A percentile compares a stretch with the other conserved stretches of the same genome.
Evolutionary conservation across 176 grass and related monocot species (phyloP).

Genomic region (Oryza longistaminata): DNA sequence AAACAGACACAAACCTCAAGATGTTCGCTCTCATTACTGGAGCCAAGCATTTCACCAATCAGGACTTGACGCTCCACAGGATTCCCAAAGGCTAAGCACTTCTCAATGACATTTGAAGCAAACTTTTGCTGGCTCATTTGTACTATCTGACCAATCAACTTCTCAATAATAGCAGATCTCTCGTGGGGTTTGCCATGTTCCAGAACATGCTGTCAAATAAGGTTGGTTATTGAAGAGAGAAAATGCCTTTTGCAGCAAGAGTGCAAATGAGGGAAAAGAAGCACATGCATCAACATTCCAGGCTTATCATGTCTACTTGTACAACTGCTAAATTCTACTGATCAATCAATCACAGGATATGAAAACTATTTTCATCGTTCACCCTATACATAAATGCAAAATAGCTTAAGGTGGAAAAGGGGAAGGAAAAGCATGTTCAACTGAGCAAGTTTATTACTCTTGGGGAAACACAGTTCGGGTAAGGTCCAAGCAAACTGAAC

Average conservation of each 20-base stretch:
- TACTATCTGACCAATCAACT: constrained; percentile 51
- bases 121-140: constrained; percentile 61
- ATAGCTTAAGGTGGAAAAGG: neutral
- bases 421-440: neutral
- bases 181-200: constrained; percentile 48
- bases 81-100: constrained; percentile 47
- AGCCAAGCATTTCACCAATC: constrained; percentile 56
- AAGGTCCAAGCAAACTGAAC: neutral
- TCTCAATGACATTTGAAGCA: constrained; percentile 52
- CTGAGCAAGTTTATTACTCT: neutral
- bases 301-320: neutral
- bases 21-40: constrained; percentile 53
- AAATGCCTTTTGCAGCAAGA: neutral
- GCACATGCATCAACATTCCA: neutral
- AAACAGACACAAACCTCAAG: constrained; percentile 37
- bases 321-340: neutral
- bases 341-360: neutral
- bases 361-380: neutral
- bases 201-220: constrained; percentile 45
- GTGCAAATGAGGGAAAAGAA: neutral
- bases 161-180: constrained; percentile 46
- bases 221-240: constrained; percentile 3
- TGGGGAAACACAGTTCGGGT: neutral
- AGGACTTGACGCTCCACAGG: constrained; percentile 45
- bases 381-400: neutral